These are phyloP conservation scores for Nicotiana benthamiana DNA, from an alignment of 257 asterid genomes.

Conservation along the genomic window DNA sequence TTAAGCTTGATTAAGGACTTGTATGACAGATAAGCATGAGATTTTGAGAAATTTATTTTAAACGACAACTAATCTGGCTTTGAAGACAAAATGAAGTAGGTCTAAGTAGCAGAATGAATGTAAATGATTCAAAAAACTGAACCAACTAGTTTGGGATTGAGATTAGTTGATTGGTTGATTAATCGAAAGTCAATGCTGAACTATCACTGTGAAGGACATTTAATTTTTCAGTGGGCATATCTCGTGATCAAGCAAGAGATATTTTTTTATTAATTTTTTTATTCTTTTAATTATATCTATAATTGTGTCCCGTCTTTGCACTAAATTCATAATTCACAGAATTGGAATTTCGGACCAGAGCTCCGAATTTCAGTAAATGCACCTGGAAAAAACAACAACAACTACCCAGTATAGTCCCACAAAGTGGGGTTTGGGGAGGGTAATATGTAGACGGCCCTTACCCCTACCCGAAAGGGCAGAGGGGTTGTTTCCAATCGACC, in stretches of 20 bases:
- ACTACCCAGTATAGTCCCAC: too few species aligned
- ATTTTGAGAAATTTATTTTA: neutral
- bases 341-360: neutral
- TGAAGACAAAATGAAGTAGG: neutral
- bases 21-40: neutral
- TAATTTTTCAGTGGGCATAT: neutral
- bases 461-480: too few species aligned
- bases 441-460: too few species aligned
- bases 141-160: neutral
- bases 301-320: neutral
- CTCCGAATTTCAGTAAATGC: neutral
- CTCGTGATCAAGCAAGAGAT: neutral
- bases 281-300: neutral
- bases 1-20: neutral
- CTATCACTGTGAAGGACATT: neutral
- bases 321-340: neutral
- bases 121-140: neutral
- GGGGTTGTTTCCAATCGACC: too few species aligned
- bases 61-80: neutral
- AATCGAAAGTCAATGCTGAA: neutral
- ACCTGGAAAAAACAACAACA: too few species aligned
- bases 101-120: neutral
- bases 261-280: neutral
- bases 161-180: neutral
- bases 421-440: too few species aligned